Percentiles rank a stretch among this genome's conserved stretches.
These are phyloP conservation scores for Trametes sanguinea DNA, from an alignment of 768 basidiomycete species.

Conservation along the genomic window DNA sequence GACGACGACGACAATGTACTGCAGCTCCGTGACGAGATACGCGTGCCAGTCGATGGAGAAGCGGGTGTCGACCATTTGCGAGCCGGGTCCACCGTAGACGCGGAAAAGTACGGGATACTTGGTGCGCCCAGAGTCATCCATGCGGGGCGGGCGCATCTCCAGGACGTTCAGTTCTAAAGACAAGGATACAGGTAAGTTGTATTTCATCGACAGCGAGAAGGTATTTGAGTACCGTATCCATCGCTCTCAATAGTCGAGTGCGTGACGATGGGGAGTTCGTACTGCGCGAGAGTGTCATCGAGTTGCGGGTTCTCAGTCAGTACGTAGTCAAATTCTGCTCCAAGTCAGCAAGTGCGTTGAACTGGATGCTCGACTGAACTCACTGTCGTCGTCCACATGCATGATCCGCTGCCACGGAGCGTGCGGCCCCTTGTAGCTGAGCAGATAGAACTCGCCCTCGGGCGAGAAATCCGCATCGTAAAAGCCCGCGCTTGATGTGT, in stretches of 20 bases:
- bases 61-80: slow-evolving; percentile 70
- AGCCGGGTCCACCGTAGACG: slow-evolving; percentile 92
- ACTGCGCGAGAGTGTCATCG: slow-evolving; percentile 62
- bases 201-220: not conserved
- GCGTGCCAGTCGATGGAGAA: slow-evolving; percentile 85
- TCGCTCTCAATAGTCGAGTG: slow-evolving; percentile 77
- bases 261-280: slow-evolving; percentile 68
- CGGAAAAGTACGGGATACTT: slow-evolving; percentile 94
- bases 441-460: slow-evolving; percentile 77
- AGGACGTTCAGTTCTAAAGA: slow-evolving; percentile 80
- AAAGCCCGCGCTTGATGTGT: slow-evolving; percentile 51
- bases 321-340: slow-evolving; percentile 59
- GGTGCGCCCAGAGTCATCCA: slow-evolving; percentile 94
- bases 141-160: slow-evolving; percentile 87
- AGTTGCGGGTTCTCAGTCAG: slow-evolving; percentile 73
- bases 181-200: slow-evolving; percentile 8
- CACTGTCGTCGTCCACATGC: slow-evolving; percentile 45
- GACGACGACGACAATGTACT: slow-evolving; percentile 85
- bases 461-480: slow-evolving; percentile 82
- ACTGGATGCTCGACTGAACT: not conserved
- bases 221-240: slow-evolving; percentile 57
- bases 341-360: not conserved
- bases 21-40: slow-evolving; percentile 76
- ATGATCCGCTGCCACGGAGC: slow-evolving; percentile 88
- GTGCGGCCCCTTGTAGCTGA: slow-evolving; percentile 77